Evolutionary conservation across 2,329 filamentous ascomycete genomes (phyloP).

Genomic region (Akanthomyces muscarius): DNA sequence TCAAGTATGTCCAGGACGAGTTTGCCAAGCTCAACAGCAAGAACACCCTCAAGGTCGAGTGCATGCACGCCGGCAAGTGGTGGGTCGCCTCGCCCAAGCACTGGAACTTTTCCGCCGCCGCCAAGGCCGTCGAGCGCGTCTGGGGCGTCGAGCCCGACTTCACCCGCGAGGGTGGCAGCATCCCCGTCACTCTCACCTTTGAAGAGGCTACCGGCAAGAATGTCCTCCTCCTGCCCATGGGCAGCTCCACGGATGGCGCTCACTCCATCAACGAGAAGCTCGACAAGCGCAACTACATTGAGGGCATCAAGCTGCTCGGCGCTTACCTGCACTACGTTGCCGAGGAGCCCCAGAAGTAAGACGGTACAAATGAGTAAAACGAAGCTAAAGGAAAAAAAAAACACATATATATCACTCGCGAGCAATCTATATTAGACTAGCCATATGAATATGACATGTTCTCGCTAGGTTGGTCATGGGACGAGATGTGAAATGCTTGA

Average conservation of each 20-base stretch:
- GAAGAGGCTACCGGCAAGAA: slow-evolving; percentile 98
- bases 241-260: slow-evolving; percentile 90
- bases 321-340: slow-evolving; percentile 96
- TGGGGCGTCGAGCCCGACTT: slow-evolving; percentile 93
- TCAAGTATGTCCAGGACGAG: slow-evolving; percentile 75
- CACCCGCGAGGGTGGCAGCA: slow-evolving; percentile 94
- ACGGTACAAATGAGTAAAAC: background rate
- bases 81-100: slow-evolving; percentile 97
- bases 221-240: slow-evolving; percentile 92
- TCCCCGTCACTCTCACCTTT: slow-evolving; percentile 94
- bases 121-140: slow-evolving; percentile 93
- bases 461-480: background rate
- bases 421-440: slow-evolving; percentile 15
- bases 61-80: slow-evolving; percentile 95
- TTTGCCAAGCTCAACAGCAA: slow-evolving; percentile 88
- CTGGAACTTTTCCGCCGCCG: slow-evolving; percentile 95
- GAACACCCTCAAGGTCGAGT: slow-evolving; percentile 77
- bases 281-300: slow-evolving; percentile 95
- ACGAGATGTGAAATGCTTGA: background rate
- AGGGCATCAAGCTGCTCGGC: slow-evolving; percentile 92
- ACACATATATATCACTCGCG: background rate
- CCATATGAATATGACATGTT: slow-evolving; percentile 6
- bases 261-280: slow-evolving; percentile 99
- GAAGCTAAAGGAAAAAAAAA: slow-evolving; percentile 1
- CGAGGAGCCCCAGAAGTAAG: slow-evolving; percentile 64